Conservation (phyloP, 306 rosid genomes). For the Inga laurina region DNA sequence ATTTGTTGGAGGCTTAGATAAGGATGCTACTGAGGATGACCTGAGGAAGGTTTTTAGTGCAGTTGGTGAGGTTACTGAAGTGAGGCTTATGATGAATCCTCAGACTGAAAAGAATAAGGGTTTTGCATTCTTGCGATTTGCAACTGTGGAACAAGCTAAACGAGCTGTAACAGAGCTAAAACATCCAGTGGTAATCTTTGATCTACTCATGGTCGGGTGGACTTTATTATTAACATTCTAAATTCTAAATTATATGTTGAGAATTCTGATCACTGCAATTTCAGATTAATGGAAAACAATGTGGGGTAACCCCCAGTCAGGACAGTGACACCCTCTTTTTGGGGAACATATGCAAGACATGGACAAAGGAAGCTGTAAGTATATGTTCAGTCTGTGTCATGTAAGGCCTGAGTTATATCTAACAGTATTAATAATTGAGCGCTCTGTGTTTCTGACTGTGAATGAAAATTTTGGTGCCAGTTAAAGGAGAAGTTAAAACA, state of each 20-base stretch:
- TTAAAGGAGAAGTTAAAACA: slow-evolving; percentile 90
- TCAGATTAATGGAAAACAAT: slow-evolving; percentile 96
- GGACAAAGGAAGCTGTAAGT: slow-evolving; percentile 97
- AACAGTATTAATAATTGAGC: slow-evolving; percentile 31
- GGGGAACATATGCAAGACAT: slow-evolving; percentile 96
- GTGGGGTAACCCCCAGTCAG: slow-evolving; percentile 97
- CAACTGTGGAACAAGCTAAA: slow-evolving; percentile 86
- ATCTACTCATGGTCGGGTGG: slow-evolving; percentile 38
- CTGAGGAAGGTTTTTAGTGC: slow-evolving; percentile 71
- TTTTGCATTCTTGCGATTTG: slow-evolving; percentile 94
- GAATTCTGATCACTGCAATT: slow-evolving; percentile 48
- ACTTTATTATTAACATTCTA: slow-evolving; percentile 25
- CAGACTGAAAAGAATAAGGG: slow-evolving; percentile 96
- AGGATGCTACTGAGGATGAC: slow-evolving; percentile 90
- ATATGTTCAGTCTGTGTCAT: slow-evolving; percentile 31
- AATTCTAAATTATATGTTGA: slow-evolving; percentile 25
- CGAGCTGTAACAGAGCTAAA: slow-evolving; percentile 80
- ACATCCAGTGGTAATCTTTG: slow-evolving; percentile 79
- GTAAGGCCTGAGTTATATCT: slow-evolving; percentile 19
- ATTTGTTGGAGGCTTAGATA: slow-evolving; percentile 97
- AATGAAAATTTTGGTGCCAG: slow-evolving; percentile 57
- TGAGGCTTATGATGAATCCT: slow-evolving; percentile 94
- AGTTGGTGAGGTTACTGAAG: slow-evolving; percentile 89
- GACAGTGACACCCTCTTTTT: slow-evolving; percentile 95
- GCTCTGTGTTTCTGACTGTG: slow-evolving; percentile 38